Evolutionary conservation across 1,139 yeast genomes (phyloP).

Genomic region (Eremothecium sinecaudum): DNA sequence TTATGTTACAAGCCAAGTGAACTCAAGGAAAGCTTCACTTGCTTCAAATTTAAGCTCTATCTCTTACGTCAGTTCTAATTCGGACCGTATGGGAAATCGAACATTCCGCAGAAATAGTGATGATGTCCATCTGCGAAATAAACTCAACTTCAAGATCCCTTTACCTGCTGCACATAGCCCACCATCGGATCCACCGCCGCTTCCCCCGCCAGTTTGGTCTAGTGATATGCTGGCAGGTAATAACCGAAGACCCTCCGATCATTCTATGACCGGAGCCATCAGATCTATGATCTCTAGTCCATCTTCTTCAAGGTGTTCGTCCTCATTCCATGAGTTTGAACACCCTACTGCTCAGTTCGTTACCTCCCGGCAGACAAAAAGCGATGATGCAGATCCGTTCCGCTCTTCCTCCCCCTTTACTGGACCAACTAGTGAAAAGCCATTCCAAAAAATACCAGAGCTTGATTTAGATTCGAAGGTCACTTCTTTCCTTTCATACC

Average conservation of each 20-base stretch:
- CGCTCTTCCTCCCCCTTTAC: not conserved
- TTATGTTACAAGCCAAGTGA: conserved; percentile 12
- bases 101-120: conserved; percentile 11
- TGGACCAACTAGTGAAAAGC: conserved; percentile 1
- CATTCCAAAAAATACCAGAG: not conserved
- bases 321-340: conserved; percentile 8
- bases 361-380: conserved; percentile 3
- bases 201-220: conserved; percentile 29
- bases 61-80: conserved; percentile 29
- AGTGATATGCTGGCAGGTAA: not conserved
- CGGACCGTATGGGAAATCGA: conserved; percentile 26
- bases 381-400: not conserved
- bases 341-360: conserved; percentile 4
- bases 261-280: not conserved
- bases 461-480: not conserved
- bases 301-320: conserved; percentile 23
- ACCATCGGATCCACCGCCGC: conserved; percentile 45
- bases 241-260: conserved; percentile 6
- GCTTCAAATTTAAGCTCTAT: conserved; percentile 28
- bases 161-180: conserved; percentile 49
- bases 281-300: conserved; percentile 22
- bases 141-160: conserved; percentile 18
- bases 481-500: not conserved
- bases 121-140: conserved; percentile 1
- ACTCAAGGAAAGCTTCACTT: conserved; percentile 30